phyloP scores from a whole-genome alignment of 169 alveolate species.

The Babesia caballi region DNA sequence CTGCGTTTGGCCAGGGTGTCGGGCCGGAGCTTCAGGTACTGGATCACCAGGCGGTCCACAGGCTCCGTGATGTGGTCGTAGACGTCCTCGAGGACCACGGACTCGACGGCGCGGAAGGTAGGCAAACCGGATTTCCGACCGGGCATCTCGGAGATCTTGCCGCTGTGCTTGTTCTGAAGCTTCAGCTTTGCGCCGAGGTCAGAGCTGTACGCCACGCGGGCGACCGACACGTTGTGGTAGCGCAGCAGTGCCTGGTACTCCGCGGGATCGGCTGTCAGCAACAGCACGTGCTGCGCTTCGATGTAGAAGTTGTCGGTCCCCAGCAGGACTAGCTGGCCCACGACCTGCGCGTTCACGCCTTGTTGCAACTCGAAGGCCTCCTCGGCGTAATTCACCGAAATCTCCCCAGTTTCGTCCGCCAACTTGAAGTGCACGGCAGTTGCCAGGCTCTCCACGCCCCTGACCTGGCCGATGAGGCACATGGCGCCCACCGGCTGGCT shows the following conservation, averaged over 20 bases:
- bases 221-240: constrained; percentile 60
- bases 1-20: constrained; percentile 43
- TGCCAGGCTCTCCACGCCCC: constrained; percentile 28
- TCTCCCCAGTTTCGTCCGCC: constrained; percentile 49
- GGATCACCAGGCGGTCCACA: constrained; percentile 33
- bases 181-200: constrained; percentile 42
- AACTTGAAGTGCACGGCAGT: constrained; percentile 36
- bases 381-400: constrained; percentile 36
- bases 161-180: constrained; percentile 47
- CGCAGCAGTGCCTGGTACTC: constrained; percentile 13
- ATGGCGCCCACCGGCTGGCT: constrained; percentile 45
- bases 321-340: constrained; percentile 57
- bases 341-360: constrained; percentile 55
- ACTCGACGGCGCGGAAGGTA: constrained; percentile 4
- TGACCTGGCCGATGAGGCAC: constrained; percentile 48
- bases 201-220: constrained; percentile 50
- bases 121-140: constrained; percentile 10
- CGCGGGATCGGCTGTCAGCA: constrained; percentile 5
- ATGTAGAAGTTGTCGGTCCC: constrained; percentile 50
- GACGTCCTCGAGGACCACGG: constrained; percentile 19
- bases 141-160: constrained; percentile 53
- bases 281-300: constrained; percentile 57
- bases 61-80: constrained; percentile 56
- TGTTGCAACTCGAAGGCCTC: constrained; percentile 11
- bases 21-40: constrained; percentile 48